These are phyloP conservation scores for Umbelopsis isabellina DNA, from an alignment of 192 early-diverging fungal species.

Conservation along the genomic window DNA sequence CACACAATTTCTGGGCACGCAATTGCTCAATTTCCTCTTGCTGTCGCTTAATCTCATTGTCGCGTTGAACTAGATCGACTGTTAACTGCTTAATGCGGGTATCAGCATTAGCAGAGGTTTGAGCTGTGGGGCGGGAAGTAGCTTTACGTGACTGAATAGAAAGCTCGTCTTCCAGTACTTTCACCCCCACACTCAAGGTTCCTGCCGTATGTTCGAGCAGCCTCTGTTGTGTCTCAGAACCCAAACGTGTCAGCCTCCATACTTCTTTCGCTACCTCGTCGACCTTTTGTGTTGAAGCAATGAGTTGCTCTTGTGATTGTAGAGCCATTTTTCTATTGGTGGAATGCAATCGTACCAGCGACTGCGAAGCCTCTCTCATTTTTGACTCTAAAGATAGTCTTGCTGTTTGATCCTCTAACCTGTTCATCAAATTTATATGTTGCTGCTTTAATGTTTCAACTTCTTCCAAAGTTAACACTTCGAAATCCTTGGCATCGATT, in stretches of 20 bases:
- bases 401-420: conserved; percentile 46
- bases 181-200: conserved; percentile 50
- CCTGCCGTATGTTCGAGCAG: conserved; percentile 60
- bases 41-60: background rate
- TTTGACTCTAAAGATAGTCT: conserved; percentile 59
- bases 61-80: background rate
- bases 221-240: conserved; percentile 45
- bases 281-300: conserved; percentile 54
- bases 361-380: conserved; percentile 61
- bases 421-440: conserved; percentile 49
- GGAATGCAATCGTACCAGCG: conserved; percentile 44
- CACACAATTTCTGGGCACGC: background rate
- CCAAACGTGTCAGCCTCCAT: conserved; percentile 50
- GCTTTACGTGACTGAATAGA: background rate
- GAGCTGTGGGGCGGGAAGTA: background rate
- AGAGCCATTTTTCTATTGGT: conserved; percentile 54
- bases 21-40: background rate
- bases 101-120: conserved; percentile 32
- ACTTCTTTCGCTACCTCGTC: conserved; percentile 51
- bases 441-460: conserved; percentile 60
- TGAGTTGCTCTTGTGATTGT: conserved; percentile 56
- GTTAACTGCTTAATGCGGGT: conserved; percentile 36
- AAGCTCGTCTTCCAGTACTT: conserved; percentile 36
- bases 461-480: conserved; percentile 53
- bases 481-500: conserved; percentile 57